Evolutionary conservation across 495 filamentous ascomycete genomes (phyloP), one percentile per base, ranked within the genome.

Genomic region (Lepraria neglecta): DNA sequence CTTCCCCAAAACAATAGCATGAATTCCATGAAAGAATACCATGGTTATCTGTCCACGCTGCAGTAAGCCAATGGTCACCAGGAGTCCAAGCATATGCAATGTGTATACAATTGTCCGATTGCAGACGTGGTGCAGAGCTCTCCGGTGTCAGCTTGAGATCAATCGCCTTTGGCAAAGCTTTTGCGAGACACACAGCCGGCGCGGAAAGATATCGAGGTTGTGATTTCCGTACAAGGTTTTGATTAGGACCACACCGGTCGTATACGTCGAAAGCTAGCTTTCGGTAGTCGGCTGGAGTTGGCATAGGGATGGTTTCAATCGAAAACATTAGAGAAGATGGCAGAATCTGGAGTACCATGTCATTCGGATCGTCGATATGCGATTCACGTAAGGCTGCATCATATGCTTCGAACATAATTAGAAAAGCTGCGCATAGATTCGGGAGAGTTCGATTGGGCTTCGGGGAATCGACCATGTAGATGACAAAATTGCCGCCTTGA

Each of bases 11-110:
- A 66, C 88, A 88, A 71, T 95, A 95, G 2, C 89, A 89, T 33
- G 88, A 85, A 5, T 78, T 88, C 64, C 82, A 85, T 70, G 95
- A 90, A 60, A 88, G 80, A 45, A 76, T 82, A 0, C 94, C 95
- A 28, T 77, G 81, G 66, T 84, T 91, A 72, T 97, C 91, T 1
- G 88, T 89, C 95, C 95, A 99, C n/a, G 88, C 88, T 5, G 85
- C 91, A 1, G 87, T 87, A 50, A 97, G 72, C 95, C 95, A 99
- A 19, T 88, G 82, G 51, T 88, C 85, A 68, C 94, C 90, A 33
- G 85, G 74, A 69, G 89, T 92, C 62, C 85, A 84, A 0, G 87
- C 87, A 69, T 92, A 96, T 9, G 89, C 91, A 51, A 97, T 74
- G 70, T 99, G 95, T 12, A 99, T 81, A 62, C 86, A 86, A 14